Evolutionary conservation across 495 filamentous ascomycete species (phyloP).

Genomic region (Parachaetomium inaequale): DNA sequence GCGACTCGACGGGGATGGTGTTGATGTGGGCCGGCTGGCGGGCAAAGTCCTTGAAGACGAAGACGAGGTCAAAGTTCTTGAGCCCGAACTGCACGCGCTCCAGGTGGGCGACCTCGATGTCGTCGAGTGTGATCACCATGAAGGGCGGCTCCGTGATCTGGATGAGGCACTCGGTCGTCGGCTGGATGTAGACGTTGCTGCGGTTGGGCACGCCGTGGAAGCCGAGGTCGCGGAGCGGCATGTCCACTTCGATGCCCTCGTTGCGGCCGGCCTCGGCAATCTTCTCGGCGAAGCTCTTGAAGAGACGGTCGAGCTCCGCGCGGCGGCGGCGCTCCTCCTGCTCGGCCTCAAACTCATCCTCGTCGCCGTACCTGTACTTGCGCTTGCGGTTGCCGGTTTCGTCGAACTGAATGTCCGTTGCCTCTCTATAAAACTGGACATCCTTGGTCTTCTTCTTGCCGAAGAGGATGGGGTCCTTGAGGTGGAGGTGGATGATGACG

Average conservation of each 20-base stretch:
- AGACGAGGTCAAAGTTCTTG: constrained; percentile 98
- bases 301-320: constrained; percentile 88
- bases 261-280: constrained; percentile 88
- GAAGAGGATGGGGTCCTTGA: constrained; percentile 97
- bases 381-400: constrained; percentile 97
- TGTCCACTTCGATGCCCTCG: constrained; percentile 81
- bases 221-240: constrained; percentile 92
- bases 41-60: constrained; percentile 95
- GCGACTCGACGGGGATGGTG: constrained; percentile 91
- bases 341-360: constrained; percentile 97
- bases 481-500: constrained; percentile 95
- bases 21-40: constrained; percentile 88
- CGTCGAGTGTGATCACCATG: constrained; percentile 86
- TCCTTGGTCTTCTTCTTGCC: constrained; percentile 95
- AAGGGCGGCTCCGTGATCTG: constrained; percentile 97
- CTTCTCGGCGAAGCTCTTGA: constrained; percentile 96
- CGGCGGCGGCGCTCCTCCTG: constrained; percentile 92
- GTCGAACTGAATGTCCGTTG: constrained; percentile 97
- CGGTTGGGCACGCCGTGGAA: constrained; percentile 96
- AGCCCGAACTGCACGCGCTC: constrained; percentile 97
- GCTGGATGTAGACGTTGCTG: constrained; percentile 90
- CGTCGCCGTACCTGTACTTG: constrained; percentile 97
- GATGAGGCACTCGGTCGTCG: constrained; percentile 96
- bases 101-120: constrained; percentile 94
- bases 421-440: constrained; percentile 97